Evolutionary conservation across 139 green algal genomes (phyloP), one percentile per base, ranked within the genome.

Genomic region (Yamagishiella unicocca): DNA sequence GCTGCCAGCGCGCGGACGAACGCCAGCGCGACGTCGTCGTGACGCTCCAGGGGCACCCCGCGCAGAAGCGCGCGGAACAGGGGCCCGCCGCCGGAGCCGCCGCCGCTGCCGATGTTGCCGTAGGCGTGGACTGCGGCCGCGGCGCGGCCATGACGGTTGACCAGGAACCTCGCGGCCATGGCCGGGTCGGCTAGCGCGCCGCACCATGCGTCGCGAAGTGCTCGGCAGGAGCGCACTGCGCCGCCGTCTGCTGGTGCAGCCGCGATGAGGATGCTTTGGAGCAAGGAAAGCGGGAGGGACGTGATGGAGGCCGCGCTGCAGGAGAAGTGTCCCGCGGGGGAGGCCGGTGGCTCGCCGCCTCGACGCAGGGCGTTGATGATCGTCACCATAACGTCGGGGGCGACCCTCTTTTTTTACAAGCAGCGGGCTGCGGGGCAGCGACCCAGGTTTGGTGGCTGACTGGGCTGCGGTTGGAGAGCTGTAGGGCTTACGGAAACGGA

Each of bases 151-250:
- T 83, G 42, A 6, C 76, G 76, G 24, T 71, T 53, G 22, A 83
- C 37, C 35, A 83, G 76, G 21, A 83, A 71, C 8, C 53, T 62
- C 1, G 76, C 76, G 24, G 54, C 35, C 1, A 71, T 33, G 3
- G 4, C 0, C 2, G 76, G 76, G 33, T 83, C 54, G 5, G 53
- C 22, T 10, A 83, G 53, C 22, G 76, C 76, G 37, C 35, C 25
- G 35, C 53, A 38, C 76, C 76, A 83, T 22, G 76, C 76, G 35
- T 83, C 76, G 55, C 53, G 76, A 22, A 83, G 76, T 7, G 46
- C 37, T 19, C 54, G 33, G 76, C 76, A 83, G 76, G 76, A 66
- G 21, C 35, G 33, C 19, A 66, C 54, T 2, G 76, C 76, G 22
- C 53, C 76, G 2, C 33, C 31, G 8, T 53, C 35, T 27, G 76